Evolutionary conservation across 1,284 basidiomycete genomes (phyloP).

Genomic region (Tilletia horrida): DNA sequence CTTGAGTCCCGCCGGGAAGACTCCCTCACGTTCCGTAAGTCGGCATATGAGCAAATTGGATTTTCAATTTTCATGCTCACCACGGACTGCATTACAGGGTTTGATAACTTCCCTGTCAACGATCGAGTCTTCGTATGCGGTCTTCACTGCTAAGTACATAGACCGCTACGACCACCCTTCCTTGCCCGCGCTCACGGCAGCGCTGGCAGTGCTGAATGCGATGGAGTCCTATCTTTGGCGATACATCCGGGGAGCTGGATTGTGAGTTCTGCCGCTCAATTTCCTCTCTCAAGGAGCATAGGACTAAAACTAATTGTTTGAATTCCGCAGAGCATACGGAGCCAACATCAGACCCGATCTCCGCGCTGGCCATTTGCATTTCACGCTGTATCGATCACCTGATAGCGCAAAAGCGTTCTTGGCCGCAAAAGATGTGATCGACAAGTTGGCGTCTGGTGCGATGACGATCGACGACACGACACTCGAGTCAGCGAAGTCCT

Average conservation of each 20-base stretch:
- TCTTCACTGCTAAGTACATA: slow-evolving; percentile 71
- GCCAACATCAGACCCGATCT: slow-evolving; percentile 74
- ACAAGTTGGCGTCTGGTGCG: slow-evolving; percentile 48
- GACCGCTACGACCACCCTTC: slow-evolving; percentile 65
- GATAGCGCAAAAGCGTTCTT: slow-evolving; percentile 78
- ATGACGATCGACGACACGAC: slow-evolving; percentile 71
- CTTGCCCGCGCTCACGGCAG: slow-evolving; percentile 77
- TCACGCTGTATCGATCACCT: slow-evolving; percentile 74
- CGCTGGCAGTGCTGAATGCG: slow-evolving; percentile 82
- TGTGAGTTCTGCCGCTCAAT: slow-evolving; percentile 21
- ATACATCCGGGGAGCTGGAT: slow-evolving; percentile 49
- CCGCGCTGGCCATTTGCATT: slow-evolving; percentile 77
- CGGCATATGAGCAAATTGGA: not conserved
- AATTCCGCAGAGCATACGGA: slow-evolving; percentile 71
- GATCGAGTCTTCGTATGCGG: slow-evolving; percentile 87
- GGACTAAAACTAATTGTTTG: not conserved
- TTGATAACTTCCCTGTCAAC: slow-evolving; percentile 83
- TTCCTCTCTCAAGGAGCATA: no score
- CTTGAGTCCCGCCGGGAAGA: slow-evolving; percentile 70
- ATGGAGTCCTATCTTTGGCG: slow-evolving; percentile 90
- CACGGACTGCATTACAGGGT: slow-evolving; percentile 60
- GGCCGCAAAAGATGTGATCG: slow-evolving; percentile 64
- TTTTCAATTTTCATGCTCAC: not conserved
- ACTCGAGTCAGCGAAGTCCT: slow-evolving; percentile 87
- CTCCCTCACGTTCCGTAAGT: slow-evolving; percentile 69